Evolutionary conservation across 805 yeast genomes (phyloP).

Genomic region (Spathaspora sp.): DNA sequence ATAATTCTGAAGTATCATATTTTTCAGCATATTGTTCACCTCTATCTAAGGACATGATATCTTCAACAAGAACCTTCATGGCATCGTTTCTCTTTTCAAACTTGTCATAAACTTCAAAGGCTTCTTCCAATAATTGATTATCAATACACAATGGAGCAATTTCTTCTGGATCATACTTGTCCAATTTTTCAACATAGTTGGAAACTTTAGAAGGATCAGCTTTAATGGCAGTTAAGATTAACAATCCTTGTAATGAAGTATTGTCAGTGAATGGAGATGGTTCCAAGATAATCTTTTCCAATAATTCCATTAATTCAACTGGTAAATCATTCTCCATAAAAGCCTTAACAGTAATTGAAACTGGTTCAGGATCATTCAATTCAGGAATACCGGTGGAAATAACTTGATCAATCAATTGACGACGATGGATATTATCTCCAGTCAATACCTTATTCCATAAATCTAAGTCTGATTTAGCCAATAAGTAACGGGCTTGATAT

Average conservation of each 20-base stretch:
- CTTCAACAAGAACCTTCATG: slow-evolving; percentile 86
- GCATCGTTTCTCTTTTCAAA: slow-evolving; percentile 76
- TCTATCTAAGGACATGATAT: slow-evolving; percentile 89
- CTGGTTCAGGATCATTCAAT: slow-evolving; percentile 87
- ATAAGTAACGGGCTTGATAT: slow-evolving; percentile 95
- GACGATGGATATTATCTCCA: slow-evolving; percentile 78
- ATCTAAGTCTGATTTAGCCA: slow-evolving; percentile 78
- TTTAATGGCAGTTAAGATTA: slow-evolving; percentile 91
- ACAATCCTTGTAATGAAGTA: slow-evolving; percentile 88
- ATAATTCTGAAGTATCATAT: slow-evolving; percentile 77
- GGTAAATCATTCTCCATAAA: slow-evolving; percentile 95
- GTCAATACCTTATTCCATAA: slow-evolving; percentile 80
- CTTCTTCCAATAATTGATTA: slow-evolving; percentile 87
- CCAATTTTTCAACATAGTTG: slow-evolving; percentile 82
- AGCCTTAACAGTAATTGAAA: slow-evolving; percentile 89
- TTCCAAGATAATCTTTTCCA: slow-evolving; percentile 94
- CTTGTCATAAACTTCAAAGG: slow-evolving; percentile 86
- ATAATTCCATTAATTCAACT: slow-evolving; percentile 84
- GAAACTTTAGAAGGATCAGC: slow-evolving; percentile 86
- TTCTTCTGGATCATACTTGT: slow-evolving; percentile 88
- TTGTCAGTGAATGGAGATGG: slow-evolving; percentile 97
- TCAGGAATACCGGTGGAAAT: slow-evolving; percentile 96
- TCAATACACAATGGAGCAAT: slow-evolving; percentile 91
- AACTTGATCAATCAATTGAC: slow-evolving; percentile 89
- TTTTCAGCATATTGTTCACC: slow-evolving; percentile 92